Evolutionary conservation across 1,284 basidiomycete species (phyloP).

Genomic region (Coriolopsis trogii): DNA sequence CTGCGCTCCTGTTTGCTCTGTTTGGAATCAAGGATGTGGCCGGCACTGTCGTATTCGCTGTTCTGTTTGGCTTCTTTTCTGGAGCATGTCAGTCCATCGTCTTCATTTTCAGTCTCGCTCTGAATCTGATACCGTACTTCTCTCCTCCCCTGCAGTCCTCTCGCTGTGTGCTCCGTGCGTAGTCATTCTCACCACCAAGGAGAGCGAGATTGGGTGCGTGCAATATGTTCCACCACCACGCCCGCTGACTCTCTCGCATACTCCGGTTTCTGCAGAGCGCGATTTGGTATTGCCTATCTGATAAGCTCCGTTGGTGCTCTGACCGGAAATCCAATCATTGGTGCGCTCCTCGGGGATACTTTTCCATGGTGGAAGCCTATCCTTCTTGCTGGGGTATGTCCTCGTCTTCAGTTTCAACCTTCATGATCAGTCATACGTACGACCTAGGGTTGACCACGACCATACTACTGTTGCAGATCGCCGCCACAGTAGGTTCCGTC

Average conservation of each 20-base stretch:
- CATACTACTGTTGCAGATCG: background rate
- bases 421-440: no score
- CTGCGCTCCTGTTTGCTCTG: slow-evolving; percentile 25
- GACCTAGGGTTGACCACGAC: no score
- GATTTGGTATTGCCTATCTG: slow-evolving; percentile 28
- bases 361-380: slow-evolving; percentile 35
- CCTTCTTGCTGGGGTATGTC: slow-evolving; percentile 33
- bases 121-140: background rate
- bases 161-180: background rate
- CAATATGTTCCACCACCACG: background rate
- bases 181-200: background rate
- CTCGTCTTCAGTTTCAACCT: background rate
- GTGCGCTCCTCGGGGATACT: slow-evolving; percentile 33
- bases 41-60: slow-evolving; percentile 23
- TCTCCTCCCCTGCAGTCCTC: background rate
- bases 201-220: slow-evolving; percentile 3
- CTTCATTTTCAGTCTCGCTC: background rate
- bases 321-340: slow-evolving; percentile 35
- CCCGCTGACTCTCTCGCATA: background rate
- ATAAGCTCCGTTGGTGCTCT: slow-evolving; percentile 25
- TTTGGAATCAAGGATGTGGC: slow-evolving; percentile 21
- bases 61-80: slow-evolving; percentile 32
- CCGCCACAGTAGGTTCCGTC: background rate
- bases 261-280: slow-evolving; percentile 16
- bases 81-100: slow-evolving; percentile 23